These are phyloP conservation scores for Aureoboletus auriporus DNA, from an alignment of 768 basidiomycete genomes.

Conservation along the genomic window DNA sequence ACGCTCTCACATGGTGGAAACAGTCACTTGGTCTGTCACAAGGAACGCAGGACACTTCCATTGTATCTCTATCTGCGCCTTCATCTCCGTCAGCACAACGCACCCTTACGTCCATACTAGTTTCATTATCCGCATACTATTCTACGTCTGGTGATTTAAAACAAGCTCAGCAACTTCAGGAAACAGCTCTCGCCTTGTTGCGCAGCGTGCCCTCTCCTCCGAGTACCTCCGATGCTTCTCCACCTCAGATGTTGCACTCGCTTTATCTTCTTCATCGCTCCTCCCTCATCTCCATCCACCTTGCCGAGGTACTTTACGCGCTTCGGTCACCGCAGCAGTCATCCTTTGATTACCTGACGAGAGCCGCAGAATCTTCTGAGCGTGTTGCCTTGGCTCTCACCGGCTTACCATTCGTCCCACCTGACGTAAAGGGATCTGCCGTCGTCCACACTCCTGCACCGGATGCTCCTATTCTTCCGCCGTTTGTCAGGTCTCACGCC, in stretches of 20 bases:
- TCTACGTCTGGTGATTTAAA: slow-evolving; percentile 53
- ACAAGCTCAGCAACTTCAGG: slow-evolving; percentile 55
- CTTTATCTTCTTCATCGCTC: slow-evolving; percentile 69
- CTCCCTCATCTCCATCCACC: slow-evolving; percentile 68
- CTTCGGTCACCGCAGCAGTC: slow-evolving; percentile 35
- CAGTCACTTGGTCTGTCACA: slow-evolving; percentile 48
- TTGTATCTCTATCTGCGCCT: slow-evolving; percentile 39
- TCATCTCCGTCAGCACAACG: slow-evolving; percentile 62
- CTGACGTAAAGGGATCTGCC: slow-evolving; percentile 32
- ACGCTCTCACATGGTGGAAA: slow-evolving; percentile 67
- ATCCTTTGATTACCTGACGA: slow-evolving; percentile 53
- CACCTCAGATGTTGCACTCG: slow-evolving; percentile 59
- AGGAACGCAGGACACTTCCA: slow-evolving; percentile 26
- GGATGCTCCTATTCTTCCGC: slow-evolving; percentile 37
- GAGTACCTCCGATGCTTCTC: slow-evolving; percentile 40
- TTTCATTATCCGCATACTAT: slow-evolving; percentile 70
- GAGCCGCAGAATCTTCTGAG: slow-evolving; percentile 67
- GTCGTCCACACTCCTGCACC: slow-evolving; percentile 37
- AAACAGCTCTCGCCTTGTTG: slow-evolving; percentile 51
- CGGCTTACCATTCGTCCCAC: slow-evolving; percentile 34
- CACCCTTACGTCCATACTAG: slow-evolving; percentile 53
- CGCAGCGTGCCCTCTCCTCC: slow-evolving; percentile 49
- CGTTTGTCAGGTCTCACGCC: slow-evolving; percentile 43
- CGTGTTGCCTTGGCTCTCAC: slow-evolving; percentile 54
- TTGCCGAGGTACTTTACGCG: slow-evolving; percentile 67